These are phyloP conservation scores for Kalmusia sp. DNA, from an alignment of 2,329 filamentous ascomycete species.

Conservation along the genomic window DNA sequence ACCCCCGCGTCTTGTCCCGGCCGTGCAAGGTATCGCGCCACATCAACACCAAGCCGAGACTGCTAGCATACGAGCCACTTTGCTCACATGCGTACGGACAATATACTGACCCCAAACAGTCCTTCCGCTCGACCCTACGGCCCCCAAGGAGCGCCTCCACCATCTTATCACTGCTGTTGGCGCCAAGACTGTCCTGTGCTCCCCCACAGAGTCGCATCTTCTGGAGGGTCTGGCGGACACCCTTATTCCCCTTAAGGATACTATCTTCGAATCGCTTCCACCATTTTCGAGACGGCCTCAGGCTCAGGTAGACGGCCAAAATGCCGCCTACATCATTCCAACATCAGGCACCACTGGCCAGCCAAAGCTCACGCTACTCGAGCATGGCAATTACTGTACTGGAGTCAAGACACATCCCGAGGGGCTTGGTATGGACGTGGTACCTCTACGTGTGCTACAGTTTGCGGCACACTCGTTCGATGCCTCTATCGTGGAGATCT, in stretches of 20 bases:
- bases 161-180: slow-evolving; percentile 19
- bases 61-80: background rate
- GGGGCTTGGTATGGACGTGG: slow-evolving; percentile 20
- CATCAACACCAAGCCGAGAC: background rate
- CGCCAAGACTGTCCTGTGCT: slow-evolving; percentile 24
- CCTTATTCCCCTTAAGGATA: slow-evolving; percentile 18
- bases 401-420: slow-evolving; percentile 22
- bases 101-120: slow-evolving; percentile 18
- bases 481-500: slow-evolving; percentile 25
- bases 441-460: slow-evolving; percentile 22
- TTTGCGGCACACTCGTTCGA: slow-evolving; percentile 37
- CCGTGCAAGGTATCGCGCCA: background rate
- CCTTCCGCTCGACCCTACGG: slow-evolving; percentile 27
- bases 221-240: slow-evolving; percentile 15
- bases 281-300: slow-evolving; percentile 6
- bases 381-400: slow-evolving; percentile 29
- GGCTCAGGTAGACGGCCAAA: slow-evolving; percentile 16
- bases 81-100: too few species aligned
- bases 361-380: slow-evolving; percentile 29
- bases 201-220: slow-evolving; percentile 5
- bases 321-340: slow-evolving; percentile 33
- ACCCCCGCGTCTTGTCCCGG: background rate
- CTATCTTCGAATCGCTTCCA: slow-evolving; percentile 15
- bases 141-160: slow-evolving; percentile 25
- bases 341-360: slow-evolving; percentile 32